A percentile compares a stretch with the other conserved stretches of the same genome.
Evolutionary conservation across 345 rosid species (phyloP).

Genomic region (Reutealis trisperma): DNA sequence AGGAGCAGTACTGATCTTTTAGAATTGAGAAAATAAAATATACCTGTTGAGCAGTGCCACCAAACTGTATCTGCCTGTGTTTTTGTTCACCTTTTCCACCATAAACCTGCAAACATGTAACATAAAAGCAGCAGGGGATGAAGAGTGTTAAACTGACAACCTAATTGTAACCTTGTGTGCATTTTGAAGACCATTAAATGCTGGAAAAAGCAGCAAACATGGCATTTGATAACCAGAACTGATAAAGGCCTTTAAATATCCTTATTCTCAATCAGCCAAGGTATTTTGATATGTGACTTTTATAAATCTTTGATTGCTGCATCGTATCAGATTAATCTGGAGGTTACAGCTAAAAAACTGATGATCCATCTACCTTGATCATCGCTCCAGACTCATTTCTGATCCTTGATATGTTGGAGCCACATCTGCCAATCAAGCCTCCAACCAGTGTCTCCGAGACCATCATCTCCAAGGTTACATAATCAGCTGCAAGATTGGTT

Average conservation of each 20-base stretch:
- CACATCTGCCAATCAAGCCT: conserved; percentile 62
- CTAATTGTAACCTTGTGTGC: neutral
- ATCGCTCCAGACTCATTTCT: conserved; percentile 65
- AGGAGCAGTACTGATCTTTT: too few species aligned
- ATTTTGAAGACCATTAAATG: neutral
- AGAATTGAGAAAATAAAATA: too few species aligned
- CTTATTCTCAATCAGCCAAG: neutral
- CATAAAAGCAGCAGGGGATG: neutral
- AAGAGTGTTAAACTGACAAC: neutral
- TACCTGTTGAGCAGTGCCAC: conserved; percentile 68
- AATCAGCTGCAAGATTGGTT: conserved; percentile 75
- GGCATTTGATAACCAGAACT: neutral
- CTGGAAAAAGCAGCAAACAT: neutral
- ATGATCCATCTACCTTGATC: conserved; percentile 45
- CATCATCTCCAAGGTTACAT: conserved; percentile 64
- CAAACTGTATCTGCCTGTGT: conserved; percentile 61
- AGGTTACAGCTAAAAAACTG: neutral
- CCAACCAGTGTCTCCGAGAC: conserved; percentile 59
- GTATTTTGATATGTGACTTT: neutral
- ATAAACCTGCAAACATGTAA: conserved; percentile 40
- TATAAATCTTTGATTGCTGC: neutral
- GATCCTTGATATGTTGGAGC: conserved; percentile 70
- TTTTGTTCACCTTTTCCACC: conserved; percentile 67
- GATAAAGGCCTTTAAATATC: neutral
- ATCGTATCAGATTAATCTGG: neutral